phyloP scores from a whole-genome alignment of 768 basidiomycete species.

The Neoboletus brunneissimus region DNA sequence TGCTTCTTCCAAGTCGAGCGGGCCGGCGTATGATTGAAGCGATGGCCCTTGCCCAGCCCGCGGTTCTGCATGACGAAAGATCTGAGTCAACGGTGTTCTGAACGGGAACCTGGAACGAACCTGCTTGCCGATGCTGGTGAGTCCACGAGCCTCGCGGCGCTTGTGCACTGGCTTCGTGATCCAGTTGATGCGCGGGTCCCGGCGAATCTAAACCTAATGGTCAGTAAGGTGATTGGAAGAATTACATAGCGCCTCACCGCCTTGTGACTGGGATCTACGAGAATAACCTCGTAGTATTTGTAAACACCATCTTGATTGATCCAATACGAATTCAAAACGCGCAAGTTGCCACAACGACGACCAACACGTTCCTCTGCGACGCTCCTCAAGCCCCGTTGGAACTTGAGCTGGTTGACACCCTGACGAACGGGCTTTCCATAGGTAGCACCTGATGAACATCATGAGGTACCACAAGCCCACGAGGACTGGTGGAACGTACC shows the following conservation, averaged over 20 bases:
- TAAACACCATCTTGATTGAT: constrained; percentile 98
- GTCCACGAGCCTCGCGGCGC: constrained; percentile 94
- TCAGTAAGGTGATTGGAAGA: constrained; percentile 8
- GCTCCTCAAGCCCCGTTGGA: constrained; percentile 88
- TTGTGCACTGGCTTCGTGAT: constrained; percentile 98
- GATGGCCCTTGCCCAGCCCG: constrained; percentile 93
- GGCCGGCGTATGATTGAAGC: constrained; percentile 89
- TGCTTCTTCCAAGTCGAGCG: constrained; percentile 95
- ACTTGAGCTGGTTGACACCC: constrained; percentile 99
- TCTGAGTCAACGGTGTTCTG: neutral
- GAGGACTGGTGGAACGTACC: constrained; percentile 47
- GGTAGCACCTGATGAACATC: constrained; percentile 69
- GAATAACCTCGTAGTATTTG: constrained; percentile 99
- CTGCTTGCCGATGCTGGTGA: constrained; percentile 95
- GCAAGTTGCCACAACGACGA: constrained; percentile 90
- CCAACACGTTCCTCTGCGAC: constrained; percentile 99
- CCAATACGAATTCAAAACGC: constrained; percentile 99
- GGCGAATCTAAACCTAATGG: constrained; percentile 64
- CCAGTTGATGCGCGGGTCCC: constrained; percentile 98
- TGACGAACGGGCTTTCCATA: constrained; percentile 99
- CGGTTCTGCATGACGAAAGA: constrained; percentile 64
- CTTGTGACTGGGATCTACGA: constrained; percentile 94
- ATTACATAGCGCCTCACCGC: constrained; percentile 55
- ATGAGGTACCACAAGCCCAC: neutral
- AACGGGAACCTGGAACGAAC: constrained; percentile 38